Percentiles rank a stretch among this genome's conserved stretches.
phyloP scores from a whole-genome alignment of 768 basidiomycete genomes.

The Mycena albidolilacea region DNA sequence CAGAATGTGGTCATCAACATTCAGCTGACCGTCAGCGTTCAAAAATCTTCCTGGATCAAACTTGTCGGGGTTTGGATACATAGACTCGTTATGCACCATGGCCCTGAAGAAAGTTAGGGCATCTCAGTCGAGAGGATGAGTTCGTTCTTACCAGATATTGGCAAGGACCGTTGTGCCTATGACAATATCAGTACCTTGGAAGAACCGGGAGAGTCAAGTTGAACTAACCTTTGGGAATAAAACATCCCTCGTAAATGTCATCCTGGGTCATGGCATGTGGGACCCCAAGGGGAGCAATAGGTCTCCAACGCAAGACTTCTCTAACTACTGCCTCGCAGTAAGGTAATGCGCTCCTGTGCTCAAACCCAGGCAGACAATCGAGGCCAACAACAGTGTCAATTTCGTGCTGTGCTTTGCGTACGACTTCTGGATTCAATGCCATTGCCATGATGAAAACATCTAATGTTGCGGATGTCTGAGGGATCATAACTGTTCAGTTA shows the following conservation, averaged over 20 bases:
- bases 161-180: conserved; percentile 9
- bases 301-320: no score
- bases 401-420: no score
- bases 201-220: not conserved
- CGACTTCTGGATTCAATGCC: not conserved
- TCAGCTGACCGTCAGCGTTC: conserved; percentile 2
- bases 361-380: no score
- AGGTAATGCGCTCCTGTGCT: no score
- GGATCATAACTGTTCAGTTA: not conserved
- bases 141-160: conserved; percentile 11
- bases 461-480: conserved; percentile 17
- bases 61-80: conserved; percentile 13
- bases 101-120: not conserved
- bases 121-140: not conserved
- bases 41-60: conserved; percentile 23
- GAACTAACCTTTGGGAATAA: conserved; percentile 31
- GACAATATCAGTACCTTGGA: no score
- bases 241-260: no score
- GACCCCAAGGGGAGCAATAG: no score
- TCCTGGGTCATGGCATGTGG: no score
- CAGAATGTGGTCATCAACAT: not conserved
- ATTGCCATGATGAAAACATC: conserved; percentile 19
- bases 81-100: conserved; percentile 16
- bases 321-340: no score
- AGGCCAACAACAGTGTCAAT: no score